Evolutionary conservation across 495 filamentous ascomycete species (phyloP).

Genomic region (Aspergillus taichungensis): DNA sequence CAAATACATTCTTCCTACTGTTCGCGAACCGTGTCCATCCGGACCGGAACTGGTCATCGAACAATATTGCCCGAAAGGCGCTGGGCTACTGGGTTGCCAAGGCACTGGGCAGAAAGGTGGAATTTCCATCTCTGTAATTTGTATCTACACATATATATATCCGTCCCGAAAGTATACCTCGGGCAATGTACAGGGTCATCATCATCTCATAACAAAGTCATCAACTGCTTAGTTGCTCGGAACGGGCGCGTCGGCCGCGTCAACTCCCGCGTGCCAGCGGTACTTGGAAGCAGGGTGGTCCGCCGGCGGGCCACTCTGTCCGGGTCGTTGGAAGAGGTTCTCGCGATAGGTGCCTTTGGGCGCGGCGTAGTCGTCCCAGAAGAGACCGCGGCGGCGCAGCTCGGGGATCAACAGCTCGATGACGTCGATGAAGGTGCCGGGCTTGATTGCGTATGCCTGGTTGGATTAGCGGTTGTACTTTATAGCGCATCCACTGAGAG

Average conservation of each 20-base stretch:
- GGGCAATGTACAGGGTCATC: too few species aligned
- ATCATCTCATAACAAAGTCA: too few species aligned
- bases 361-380: slow-evolving; percentile 41
- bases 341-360: slow-evolving; percentile 40
- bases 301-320: slow-evolving; percentile 34
- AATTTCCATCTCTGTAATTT: too few species aligned
- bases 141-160: too few species aligned
- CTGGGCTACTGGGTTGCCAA: too few species aligned
- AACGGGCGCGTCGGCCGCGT: slow-evolving; percentile 11
- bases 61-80: too few species aligned
- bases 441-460: slow-evolving; percentile 51
- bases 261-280: slow-evolving; percentile 40
- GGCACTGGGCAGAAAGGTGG: too few species aligned
- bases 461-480: neutral
- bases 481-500: neutral
- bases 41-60: too few species aligned
- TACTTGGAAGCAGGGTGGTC: slow-evolving; percentile 45
- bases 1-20: too few species aligned
- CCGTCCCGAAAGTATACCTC: too few species aligned
- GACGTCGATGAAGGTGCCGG: slow-evolving; percentile 54
- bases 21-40: too few species aligned
- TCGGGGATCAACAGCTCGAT: slow-evolving; percentile 43
- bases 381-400: slow-evolving; percentile 37
- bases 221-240: too few species aligned
- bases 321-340: slow-evolving; percentile 30